Base-by-base conservation (phyloP, 1,139 yeast genomes). In the Kurtzmaniella quercitrusa region DNA sequence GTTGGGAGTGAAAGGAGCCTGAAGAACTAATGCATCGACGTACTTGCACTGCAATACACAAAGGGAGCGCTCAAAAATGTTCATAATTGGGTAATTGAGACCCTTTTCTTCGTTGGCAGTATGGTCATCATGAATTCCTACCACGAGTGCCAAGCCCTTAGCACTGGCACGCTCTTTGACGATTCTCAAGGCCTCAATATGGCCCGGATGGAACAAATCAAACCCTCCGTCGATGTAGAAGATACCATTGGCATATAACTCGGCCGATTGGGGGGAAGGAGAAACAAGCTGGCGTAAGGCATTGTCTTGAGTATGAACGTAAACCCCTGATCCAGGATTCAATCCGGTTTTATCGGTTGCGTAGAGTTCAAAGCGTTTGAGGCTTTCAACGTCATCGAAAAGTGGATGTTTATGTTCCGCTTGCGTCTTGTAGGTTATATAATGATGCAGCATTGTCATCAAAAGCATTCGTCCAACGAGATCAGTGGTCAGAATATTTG, bases 141-240 rank as follows among this genome's bases (percentile, higher is more conserved):
- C 88, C 4, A 85, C 63, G 1, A 88, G 79, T 8, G 68, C 60
- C 8, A 74, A 72, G 7, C 59, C 57, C 2, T 68, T 67, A 36
- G 42, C 62, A 54, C 46, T 60, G 42, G 59, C 82, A 36, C 61
- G 64, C 45, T 63, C 61, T 28, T 63, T 57, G 9, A 77, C 79
- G 8, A 66, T 57, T 45, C 75, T 68, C 48, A 86, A 68, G 11
- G 82, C 80, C 54, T 82, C 86, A 49, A 91, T 88, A 59, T 93
- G 97, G 15, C 96, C 98, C 22, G 96, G 91, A 59, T 89, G 91
- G 64, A 93, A 89, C 48, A 93, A 71, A 61, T 93, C 98, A 66
- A 89, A 93, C 1, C 87, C 87, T 17, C 98, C 98, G 53, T 84
- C 89, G 8, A 87, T 75, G 55, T 85, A 88, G 44, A 69, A 74